phyloP scores from a whole-genome alignment of 768 basidiomycete genomes.

The Kwoniella mangroviensis region DNA sequence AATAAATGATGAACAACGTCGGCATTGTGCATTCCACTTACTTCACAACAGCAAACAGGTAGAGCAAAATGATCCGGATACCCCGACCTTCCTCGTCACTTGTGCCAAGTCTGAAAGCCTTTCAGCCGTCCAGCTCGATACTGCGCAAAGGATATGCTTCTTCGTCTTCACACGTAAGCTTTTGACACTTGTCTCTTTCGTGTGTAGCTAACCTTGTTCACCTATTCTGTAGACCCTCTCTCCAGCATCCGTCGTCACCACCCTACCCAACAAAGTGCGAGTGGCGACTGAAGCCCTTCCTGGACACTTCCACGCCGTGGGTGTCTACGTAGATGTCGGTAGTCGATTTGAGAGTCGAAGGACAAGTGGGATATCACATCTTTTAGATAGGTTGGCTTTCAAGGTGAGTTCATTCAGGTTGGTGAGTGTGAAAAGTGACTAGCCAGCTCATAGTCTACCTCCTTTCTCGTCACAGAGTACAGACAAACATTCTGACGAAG shows the following conservation, averaged over 20 bases:
- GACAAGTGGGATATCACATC: slow-evolving; percentile 83
- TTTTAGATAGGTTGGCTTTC: slow-evolving; percentile 94
- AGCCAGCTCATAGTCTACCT: not conserved
- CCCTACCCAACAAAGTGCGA: slow-evolving; percentile 85
- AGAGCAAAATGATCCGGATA: slow-evolving; percentile 25
- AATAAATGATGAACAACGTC: slow-evolving; percentile 6
- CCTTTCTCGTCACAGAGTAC: slow-evolving; percentile 67
- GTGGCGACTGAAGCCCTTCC: slow-evolving; percentile 90
- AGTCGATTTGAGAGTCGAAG: slow-evolving; percentile 79
- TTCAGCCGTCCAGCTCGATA: slow-evolving; percentile 1
- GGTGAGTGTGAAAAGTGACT: not conserved
- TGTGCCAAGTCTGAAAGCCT: not conserved
- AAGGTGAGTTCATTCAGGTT: slow-evolving; percentile 67
- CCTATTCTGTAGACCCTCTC: slow-evolving; percentile 7
- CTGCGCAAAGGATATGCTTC: slow-evolving; percentile 21
- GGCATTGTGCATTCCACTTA: slow-evolving; percentile 15
- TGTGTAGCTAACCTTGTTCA: not conserved
- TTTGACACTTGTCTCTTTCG: not conserved
- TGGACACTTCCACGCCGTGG: slow-evolving; percentile 91
- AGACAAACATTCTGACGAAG: slow-evolving; percentile 68
- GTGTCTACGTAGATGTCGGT: slow-evolving; percentile 92
- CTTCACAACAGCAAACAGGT: not conserved
- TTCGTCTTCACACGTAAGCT: slow-evolving; percentile 16
- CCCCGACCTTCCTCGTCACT: slow-evolving; percentile 16
- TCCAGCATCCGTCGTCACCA: slow-evolving; percentile 64